Base-by-base conservation (phyloP, 73 alveolate genomes). In the Paramecium biaurelia region DNA sequence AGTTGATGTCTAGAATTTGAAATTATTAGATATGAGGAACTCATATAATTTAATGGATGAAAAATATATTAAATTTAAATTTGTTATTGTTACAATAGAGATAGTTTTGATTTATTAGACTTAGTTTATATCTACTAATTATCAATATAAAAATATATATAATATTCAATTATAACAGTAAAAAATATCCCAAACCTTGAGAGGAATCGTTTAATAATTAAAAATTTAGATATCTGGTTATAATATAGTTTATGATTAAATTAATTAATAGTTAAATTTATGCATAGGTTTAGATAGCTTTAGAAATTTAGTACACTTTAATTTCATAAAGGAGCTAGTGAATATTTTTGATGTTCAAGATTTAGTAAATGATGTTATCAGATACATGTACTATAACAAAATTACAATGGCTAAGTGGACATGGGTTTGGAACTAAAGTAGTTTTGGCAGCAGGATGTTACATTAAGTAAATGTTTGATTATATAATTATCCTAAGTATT, bases 401-500 rank as follows among this genome's bases (percentile, higher is more conserved):
- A 92, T 96, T 85, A 85, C 97, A 3, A 57, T 94, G 94, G 98
- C 98, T 35, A 76, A 97, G 95, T 21, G 98, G 98, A 35, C 98
- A 96, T 86, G 98, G 98, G 47, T 94, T 96, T 85, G 98, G 98
- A 57, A 97, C 97, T 32, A 96, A 94, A 93, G 96, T 96, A 35
- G 98, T 97, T 35, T 74, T 93, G 34, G 98, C 97, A 28, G 92
- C 97, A 57, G 98, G 97, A 37, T 88, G 95, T 41, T 67, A n/a
- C n/a, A n/a, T n/a, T n/a, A n/a, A n/a, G n/a, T n/a, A n/a, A n/a
- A n/a, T n/a, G n/a, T n/a, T n/a, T n/a, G n/a, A n/a, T n/a, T n/a
- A n/a, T n/a, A n/a, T n/a, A n/a, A n/a, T n/a, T n/a, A n/a, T n/a
- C n/a, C n/a, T n/a, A n/a, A n/a, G n/a, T n/a, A n/a, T n/a, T n/a